A percentile compares a stretch with the other conserved stretches of the same genome.
phyloP scores from a whole-genome alignment of 371 early-diverging fungal genomes.

The Capillidium rhysosporum region DNA sequence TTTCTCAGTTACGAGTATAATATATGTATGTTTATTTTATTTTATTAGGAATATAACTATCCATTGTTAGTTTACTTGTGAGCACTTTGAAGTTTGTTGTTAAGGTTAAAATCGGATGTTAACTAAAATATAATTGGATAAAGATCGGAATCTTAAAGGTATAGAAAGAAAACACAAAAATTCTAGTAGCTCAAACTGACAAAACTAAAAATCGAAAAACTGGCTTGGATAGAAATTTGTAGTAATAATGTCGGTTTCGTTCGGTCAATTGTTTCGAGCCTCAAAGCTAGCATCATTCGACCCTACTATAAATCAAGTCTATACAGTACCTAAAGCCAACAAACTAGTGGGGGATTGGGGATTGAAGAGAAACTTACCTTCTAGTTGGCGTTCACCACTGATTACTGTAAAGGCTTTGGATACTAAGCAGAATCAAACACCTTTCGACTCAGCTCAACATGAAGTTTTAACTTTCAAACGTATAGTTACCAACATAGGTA shows the following conservation, averaged over 20 bases:
- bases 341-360: slow-evolving; percentile 55
- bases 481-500: slow-evolving; percentile 50
- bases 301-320: slow-evolving; percentile 43
- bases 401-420: slow-evolving; percentile 40
- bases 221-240: too few species aligned
- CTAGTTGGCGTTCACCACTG: slow-evolving; percentile 30
- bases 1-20: too few species aligned
- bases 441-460: slow-evolving; percentile 35
- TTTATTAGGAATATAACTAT: too few species aligned
- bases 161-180: too few species aligned
- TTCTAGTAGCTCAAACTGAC: too few species aligned
- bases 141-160: too few species aligned
- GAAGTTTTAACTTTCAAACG: slow-evolving; percentile 28
- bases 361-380: slow-evolving; percentile 49
- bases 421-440: slow-evolving; percentile 47
- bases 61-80: too few species aligned
- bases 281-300: slow-evolving; percentile 53
- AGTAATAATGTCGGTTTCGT: slow-evolving; percentile 18
- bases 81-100: too few species aligned
- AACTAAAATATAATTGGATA: too few species aligned
- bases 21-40: too few species aligned
- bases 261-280: slow-evolving; percentile 39
- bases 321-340: slow-evolving; percentile 28
- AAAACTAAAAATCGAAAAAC: too few species aligned
- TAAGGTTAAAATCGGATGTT: too few species aligned